Conservation (phyloP, 371 early-diverging fungal genomes). For the Actinomortierella ambigua region DNA sequence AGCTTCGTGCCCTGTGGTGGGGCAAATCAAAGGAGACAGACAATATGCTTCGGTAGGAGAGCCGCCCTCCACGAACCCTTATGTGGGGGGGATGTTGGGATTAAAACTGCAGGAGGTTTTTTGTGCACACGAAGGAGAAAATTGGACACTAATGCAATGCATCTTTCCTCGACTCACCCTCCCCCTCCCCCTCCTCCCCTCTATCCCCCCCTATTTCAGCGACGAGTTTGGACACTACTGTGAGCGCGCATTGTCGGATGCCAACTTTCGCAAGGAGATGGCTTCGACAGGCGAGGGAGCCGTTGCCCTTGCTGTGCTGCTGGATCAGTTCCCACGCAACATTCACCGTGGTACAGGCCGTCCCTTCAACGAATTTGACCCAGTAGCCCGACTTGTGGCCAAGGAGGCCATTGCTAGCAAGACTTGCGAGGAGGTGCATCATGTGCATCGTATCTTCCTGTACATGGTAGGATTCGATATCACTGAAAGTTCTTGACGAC, state of each 20-base stretch:
- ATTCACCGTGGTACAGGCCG: conserved; percentile 54
- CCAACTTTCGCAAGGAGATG: conserved; percentile 18
- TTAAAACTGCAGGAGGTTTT: too few relatives aligned
- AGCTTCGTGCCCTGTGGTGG: conserved; percentile 22
- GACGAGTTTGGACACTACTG: conserved; percentile 24
- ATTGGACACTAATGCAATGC: too few relatives aligned
- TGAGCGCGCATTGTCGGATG: conserved; percentile 29
- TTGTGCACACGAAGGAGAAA: too few relatives aligned
- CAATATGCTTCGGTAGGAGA: conserved; percentile 30
- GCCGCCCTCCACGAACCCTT: too few relatives aligned
- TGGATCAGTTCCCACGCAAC: conserved; percentile 67
- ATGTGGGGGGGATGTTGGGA: too few relatives aligned
- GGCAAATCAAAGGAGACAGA: conserved; percentile 30
- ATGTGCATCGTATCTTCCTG: conserved; percentile 51
- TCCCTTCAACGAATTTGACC: conserved; percentile 55
- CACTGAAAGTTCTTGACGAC: neutral
- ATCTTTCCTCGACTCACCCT: too few relatives aligned
- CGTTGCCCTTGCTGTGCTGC: conserved; percentile 51
- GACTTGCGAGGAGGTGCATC: conserved; percentile 52
- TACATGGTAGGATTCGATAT: conserved; percentile 49
- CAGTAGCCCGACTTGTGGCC: conserved; percentile 49
- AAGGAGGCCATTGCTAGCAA: conserved; percentile 50
- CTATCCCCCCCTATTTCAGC: conserved; percentile 3
- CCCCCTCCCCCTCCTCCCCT: too few relatives aligned
- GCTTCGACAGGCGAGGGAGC: conserved; percentile 43